Evolutionary conservation across 2,329 filamentous ascomycete genomes (phyloP).

Genomic region (Rhynchosporium agropyri): DNA sequence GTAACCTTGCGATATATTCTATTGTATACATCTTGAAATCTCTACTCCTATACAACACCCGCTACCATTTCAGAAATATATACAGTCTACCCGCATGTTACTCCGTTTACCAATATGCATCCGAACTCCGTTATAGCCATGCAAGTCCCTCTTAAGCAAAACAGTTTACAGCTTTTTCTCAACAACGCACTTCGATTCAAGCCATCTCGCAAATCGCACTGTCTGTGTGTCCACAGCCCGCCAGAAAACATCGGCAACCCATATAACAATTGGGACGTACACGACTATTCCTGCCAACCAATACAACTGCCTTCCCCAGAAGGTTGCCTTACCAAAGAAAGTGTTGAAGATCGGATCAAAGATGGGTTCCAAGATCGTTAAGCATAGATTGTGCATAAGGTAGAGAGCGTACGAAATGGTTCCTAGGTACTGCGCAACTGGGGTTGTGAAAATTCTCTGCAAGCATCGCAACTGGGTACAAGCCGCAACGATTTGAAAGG

Average conservation of each 20-base stretch:
- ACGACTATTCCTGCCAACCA: slow-evolving; percentile 45
- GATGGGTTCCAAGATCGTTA: slow-evolving; percentile 42
- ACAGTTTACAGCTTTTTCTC: slow-evolving; percentile 30
- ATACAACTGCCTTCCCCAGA: slow-evolving; percentile 37
- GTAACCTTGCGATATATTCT: too few species aligned
- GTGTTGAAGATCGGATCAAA: slow-evolving; percentile 33
- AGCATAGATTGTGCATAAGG: slow-evolving; percentile 56
- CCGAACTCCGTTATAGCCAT: slow-evolving; percentile 9
- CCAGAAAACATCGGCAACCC: slow-evolving; percentile 63
- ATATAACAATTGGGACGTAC: slow-evolving; percentile 51
- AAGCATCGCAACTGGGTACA: slow-evolving; percentile 44
- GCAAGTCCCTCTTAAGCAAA: neutral
- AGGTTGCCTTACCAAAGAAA: slow-evolving; percentile 29
- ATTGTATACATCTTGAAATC: too few species aligned
- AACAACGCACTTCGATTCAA: slow-evolving; percentile 43
- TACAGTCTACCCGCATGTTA: too few species aligned
- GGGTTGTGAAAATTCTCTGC: slow-evolving; percentile 51
- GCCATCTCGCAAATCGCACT: slow-evolving; percentile 53
- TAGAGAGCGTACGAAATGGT: slow-evolving; percentile 61
- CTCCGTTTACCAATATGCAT: neutral
- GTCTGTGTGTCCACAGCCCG: slow-evolving; percentile 55
- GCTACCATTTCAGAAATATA: too few species aligned
- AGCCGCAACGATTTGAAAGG: slow-evolving; percentile 39
- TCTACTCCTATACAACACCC: too few species aligned
- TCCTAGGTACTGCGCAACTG: slow-evolving; percentile 57